Conservation (phyloP, 495 filamentous ascomycete genomes). For the Extremus antarcticus region DNA sequence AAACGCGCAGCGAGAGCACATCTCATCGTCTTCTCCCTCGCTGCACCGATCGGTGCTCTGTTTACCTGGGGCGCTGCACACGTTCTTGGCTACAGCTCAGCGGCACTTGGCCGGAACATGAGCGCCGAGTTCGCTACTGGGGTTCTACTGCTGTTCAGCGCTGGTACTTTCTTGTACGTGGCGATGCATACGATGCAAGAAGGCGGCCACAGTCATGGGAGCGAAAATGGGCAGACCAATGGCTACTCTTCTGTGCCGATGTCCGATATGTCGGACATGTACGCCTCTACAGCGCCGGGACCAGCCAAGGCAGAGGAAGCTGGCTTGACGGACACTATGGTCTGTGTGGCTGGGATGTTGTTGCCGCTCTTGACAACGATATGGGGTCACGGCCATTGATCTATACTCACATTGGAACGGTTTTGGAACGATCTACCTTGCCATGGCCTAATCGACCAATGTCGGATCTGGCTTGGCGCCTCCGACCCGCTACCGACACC, state of each 20-base stretch:
- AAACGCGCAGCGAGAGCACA: conserved; percentile 79
- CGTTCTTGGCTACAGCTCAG: conserved; percentile 47
- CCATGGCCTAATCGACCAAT: too few relatives aligned
- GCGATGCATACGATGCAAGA: conserved; percentile 99
- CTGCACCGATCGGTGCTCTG: conserved; percentile 78
- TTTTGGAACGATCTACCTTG: too few relatives aligned
- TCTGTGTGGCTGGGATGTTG: conserved; percentile 1
- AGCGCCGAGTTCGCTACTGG: conserved; percentile 79
- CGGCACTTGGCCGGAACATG: conserved; percentile 28
- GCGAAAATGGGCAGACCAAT: conserved; percentile 38
- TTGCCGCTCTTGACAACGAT: background rate
- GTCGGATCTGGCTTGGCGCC: too few relatives aligned
- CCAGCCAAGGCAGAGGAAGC: background rate
- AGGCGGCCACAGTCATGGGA: conserved; percentile 37
- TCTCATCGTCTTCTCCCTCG: conserved; percentile 79
- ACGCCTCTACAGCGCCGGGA: background rate
- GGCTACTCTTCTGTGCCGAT: conserved; percentile 49
- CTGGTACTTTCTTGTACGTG: conserved; percentile 95
- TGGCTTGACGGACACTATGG: background rate
- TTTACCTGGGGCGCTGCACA: conserved; percentile 70
- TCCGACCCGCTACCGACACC: too few relatives aligned
- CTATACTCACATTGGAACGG: too few relatives aligned
- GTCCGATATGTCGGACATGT: conserved; percentile 1
- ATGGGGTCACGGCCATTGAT: conserved; percentile 3
- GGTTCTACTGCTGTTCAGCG: conserved; percentile 81